Percentiles rank a stretch among this genome's conserved stretches.
Conservation (phyloP, 2,329 filamentous ascomycete species). For the Claviceps digitariae region DNA sequence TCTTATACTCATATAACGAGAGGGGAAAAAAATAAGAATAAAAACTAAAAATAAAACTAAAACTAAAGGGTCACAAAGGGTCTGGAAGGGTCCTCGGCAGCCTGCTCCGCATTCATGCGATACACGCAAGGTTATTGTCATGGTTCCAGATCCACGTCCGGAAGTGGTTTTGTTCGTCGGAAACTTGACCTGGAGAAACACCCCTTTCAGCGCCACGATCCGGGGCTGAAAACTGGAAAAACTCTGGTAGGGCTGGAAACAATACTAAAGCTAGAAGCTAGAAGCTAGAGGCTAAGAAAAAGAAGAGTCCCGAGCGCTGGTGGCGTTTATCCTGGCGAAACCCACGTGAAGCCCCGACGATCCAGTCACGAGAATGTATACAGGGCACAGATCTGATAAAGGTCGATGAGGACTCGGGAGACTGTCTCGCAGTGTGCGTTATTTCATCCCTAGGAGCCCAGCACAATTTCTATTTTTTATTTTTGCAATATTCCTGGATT, state of each 20-base stretch:
- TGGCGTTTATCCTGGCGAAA: background rate
- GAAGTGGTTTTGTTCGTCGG: background rate
- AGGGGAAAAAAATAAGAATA: background rate
- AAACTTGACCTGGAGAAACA: background rate
- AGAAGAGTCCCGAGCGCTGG: background rate
- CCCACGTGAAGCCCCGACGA: background rate
- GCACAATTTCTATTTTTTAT: no score
- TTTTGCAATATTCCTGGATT: no score
- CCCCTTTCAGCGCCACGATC: background rate
- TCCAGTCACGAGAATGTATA: no score
- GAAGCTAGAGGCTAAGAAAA: background rate
- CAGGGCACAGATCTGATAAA: constrained; percentile 2
- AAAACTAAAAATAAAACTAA: background rate
- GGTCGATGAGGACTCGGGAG: background rate
- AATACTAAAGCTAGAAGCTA: constrained; percentile 3
- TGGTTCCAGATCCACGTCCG: background rate
- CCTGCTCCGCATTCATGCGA: background rate
- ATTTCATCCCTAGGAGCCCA: no score
- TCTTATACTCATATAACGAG: background rate
- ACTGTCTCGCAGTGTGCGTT: no score
- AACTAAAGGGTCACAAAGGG: no score
- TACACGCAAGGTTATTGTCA: background rate
- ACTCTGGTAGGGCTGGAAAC: background rate
- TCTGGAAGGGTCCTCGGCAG: background rate
- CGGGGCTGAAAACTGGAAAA: background rate